Conservation (phyloP, 768 basidiomycete genomes). For the Leucogyrophana mollusca region DNA sequence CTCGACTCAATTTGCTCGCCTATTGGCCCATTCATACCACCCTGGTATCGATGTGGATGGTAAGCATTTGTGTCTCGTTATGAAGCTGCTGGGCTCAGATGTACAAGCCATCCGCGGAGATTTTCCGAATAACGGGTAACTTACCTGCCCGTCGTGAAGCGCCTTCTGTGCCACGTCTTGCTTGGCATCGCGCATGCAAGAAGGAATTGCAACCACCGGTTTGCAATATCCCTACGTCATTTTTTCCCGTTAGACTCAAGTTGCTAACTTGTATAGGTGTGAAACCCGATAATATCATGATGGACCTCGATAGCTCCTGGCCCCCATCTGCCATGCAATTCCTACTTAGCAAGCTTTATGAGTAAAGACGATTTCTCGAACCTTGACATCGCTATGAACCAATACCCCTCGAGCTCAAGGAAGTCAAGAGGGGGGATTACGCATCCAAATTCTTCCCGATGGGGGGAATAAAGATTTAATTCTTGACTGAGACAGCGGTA, state of each 20-base stretch:
- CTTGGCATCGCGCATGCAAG: too few species aligned
- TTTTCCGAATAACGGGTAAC: not conserved
- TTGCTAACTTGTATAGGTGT: too few species aligned
- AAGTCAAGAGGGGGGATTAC: slow-evolving; percentile 25
- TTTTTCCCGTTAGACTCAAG: too few species aligned
- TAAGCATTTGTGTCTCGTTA: slow-evolving; percentile 23
- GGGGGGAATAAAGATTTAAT: not conserved
- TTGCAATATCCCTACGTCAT: too few species aligned
- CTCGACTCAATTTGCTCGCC: slow-evolving; percentile 9
- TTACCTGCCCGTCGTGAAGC: too few species aligned
- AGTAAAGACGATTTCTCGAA: not conserved
- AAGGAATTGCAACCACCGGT: too few species aligned
- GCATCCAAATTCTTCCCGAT: slow-evolving; percentile 3
- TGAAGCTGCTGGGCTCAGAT: slow-evolving; percentile 11
- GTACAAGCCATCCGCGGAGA: not conserved
- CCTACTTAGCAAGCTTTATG: not conserved
- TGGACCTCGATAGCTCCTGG: too few species aligned
- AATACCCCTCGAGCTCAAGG: slow-evolving; percentile 17
- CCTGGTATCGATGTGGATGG: slow-evolving; percentile 17
- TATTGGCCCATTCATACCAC: slow-evolving; percentile 18
- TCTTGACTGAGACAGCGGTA: slow-evolving; percentile 16
- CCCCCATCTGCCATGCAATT: slow-evolving; percentile 13
- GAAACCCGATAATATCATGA: too few species aligned
- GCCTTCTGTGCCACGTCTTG: too few species aligned
- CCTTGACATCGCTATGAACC: slow-evolving; percentile 31